Conservation (phyloP, 2,329 filamentous ascomycete genomes). For the Purpureocillium takamizusanense region DNA sequence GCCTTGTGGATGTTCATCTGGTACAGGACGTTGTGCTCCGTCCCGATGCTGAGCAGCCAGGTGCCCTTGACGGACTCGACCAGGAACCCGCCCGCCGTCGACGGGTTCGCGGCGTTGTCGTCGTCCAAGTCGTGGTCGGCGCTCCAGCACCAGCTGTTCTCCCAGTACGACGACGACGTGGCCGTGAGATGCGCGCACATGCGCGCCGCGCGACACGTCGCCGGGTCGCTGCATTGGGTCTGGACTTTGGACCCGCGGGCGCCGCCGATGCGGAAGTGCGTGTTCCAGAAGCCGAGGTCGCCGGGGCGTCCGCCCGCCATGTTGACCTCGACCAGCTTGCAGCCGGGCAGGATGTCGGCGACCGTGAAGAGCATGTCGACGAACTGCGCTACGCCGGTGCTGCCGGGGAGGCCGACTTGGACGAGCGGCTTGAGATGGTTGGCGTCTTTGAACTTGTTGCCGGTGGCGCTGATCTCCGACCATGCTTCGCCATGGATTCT, state of each 20-base stretch:
- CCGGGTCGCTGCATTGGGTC: slow-evolving; percentile 24
- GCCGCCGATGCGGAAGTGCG: slow-evolving; percentile 33
- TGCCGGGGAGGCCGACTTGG: slow-evolving; percentile 37
- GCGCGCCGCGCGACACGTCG: slow-evolving; percentile 34
- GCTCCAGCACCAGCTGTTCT: slow-evolving; percentile 41
- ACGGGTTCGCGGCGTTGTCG: slow-evolving; percentile 27
- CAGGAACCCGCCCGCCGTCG: slow-evolving; percentile 34
- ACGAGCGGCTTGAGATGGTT: slow-evolving; percentile 35
- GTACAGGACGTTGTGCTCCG: slow-evolving; percentile 43
- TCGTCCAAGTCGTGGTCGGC: slow-evolving; percentile 42
- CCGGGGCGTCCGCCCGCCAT: slow-evolving; percentile 31
- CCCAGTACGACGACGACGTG: slow-evolving; percentile 38
- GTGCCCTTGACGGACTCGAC: slow-evolving; percentile 34
- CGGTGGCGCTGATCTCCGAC: slow-evolving; percentile 28
- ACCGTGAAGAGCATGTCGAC: slow-evolving; percentile 39
- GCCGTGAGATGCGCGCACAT: slow-evolving; percentile 37
- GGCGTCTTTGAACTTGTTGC: slow-evolving; percentile 33
- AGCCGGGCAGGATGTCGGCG: slow-evolving; percentile 28
- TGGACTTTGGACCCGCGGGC: slow-evolving; percentile 28
- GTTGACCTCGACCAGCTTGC: slow-evolving; percentile 34
- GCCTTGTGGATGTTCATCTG: slow-evolving; percentile 40
- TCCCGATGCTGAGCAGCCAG: slow-evolving; percentile 42
- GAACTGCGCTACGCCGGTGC: slow-evolving; percentile 36
- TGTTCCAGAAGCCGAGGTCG: slow-evolving; percentile 39
- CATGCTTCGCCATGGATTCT: slow-evolving; percentile 9